These are phyloP conservation scores for Acanthamoeba sp. DNA, from an alignment of 208 protist species.

Conservation along the genomic window DNA sequence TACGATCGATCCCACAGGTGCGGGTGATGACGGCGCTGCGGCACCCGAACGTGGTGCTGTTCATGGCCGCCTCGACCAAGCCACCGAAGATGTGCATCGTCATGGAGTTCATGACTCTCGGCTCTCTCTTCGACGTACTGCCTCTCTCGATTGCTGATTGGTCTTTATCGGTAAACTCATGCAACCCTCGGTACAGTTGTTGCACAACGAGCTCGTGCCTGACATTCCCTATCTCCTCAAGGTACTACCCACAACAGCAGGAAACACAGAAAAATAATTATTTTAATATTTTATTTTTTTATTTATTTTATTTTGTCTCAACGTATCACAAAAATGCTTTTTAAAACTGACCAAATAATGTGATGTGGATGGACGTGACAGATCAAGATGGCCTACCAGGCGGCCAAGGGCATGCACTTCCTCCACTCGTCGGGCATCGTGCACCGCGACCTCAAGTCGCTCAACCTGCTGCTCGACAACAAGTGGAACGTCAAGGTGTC, in stretches of 20 bases:
- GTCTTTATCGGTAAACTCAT: neutral
- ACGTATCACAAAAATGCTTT: too few relatives aligned
- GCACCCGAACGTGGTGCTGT: slow-evolving; percentile 38
- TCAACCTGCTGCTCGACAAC: slow-evolving; percentile 27
- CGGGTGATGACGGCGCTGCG: neutral
- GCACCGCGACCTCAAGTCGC: slow-evolving; percentile 26
- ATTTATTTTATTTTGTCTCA: too few relatives aligned
- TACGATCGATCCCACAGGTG: neutral
- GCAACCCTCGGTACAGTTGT: neutral
- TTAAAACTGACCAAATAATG: too few relatives aligned
- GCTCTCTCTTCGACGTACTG: neutral
- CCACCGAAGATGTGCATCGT: slow-evolving; percentile 25
- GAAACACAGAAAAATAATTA: too few relatives aligned
- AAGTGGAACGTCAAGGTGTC: slow-evolving; percentile 39
- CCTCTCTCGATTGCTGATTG: too few relatives aligned
- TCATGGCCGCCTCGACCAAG: slow-evolving; percentile 34
- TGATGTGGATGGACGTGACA: too few relatives aligned
- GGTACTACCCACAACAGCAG: neutral
- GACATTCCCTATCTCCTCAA: neutral
- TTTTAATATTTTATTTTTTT: too few relatives aligned
- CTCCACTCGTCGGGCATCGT: slow-evolving; percentile 18
- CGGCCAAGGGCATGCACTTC: slow-evolving; percentile 34
- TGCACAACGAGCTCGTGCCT: neutral
- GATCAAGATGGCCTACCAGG: slow-evolving; percentile 18
- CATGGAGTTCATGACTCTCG: slow-evolving; percentile 50